Evolutionary conservation across 2,329 filamentous ascomycete species (phyloP).

Genomic region (Sporothrix sp.): DNA sequence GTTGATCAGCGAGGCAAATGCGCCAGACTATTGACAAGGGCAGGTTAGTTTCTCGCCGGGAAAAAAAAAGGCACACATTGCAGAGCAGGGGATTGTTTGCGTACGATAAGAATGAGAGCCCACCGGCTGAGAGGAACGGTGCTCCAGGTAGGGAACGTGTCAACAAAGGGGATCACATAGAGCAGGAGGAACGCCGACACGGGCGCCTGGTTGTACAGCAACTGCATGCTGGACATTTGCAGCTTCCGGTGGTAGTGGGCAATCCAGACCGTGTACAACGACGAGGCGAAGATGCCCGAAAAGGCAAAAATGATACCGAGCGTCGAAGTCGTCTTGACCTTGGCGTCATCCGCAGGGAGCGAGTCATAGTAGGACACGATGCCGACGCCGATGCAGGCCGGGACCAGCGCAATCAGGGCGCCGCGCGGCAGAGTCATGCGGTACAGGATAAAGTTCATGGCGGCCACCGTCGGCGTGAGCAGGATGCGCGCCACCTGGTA

Average conservation of each 20-base stretch:
- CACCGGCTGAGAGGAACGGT: slow-evolving; percentile 42
- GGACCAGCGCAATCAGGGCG: slow-evolving; percentile 46
- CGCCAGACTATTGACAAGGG: slow-evolving; percentile 41
- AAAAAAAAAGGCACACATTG: no score
- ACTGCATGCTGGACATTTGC: slow-evolving; percentile 57
- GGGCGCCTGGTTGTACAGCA: slow-evolving; percentile 59
- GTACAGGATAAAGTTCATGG: slow-evolving; percentile 56
- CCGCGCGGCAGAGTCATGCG: slow-evolving; percentile 42
- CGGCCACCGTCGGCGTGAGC: slow-evolving; percentile 54
- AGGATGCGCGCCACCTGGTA: slow-evolving; percentile 61
- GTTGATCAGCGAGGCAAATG: slow-evolving; percentile 56
- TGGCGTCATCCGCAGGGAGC: slow-evolving; percentile 36
- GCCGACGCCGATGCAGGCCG: slow-evolving; percentile 54
- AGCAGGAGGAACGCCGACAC: slow-evolving; percentile 52
- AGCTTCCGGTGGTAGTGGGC: slow-evolving; percentile 55
- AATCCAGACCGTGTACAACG: slow-evolving; percentile 61
- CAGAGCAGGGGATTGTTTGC: slow-evolving; percentile 16
- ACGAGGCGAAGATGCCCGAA: slow-evolving; percentile 52
- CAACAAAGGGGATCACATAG: slow-evolving; percentile 56
- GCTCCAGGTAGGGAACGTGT: slow-evolving; percentile 49
- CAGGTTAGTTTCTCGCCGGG: slow-evolving; percentile 16
- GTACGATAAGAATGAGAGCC: slow-evolving; percentile 49
- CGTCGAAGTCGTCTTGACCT: slow-evolving; percentile 44
- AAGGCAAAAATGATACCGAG: slow-evolving; percentile 57
- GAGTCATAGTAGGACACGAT: slow-evolving; percentile 61